Evolutionary conservation across 768 basidiomycete species (phyloP), one percentile per base, ranked within the genome.

Genomic region (Kwoniella bestiolae): DNA sequence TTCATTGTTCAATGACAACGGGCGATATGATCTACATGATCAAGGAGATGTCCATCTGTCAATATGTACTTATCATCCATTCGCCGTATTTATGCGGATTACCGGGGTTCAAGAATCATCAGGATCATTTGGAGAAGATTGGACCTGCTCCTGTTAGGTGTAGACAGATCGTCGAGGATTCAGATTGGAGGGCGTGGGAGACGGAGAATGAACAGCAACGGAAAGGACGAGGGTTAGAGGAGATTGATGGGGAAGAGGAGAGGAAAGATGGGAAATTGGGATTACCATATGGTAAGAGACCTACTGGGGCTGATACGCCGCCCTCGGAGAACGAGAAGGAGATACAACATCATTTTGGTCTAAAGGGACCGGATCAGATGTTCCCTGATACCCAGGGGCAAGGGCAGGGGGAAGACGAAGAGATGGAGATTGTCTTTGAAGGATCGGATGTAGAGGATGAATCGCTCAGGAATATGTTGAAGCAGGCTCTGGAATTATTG

Each of bases 1-100:
- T 93, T 79, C 94, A 97, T 82, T 97, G 94, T 81, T 92, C 92
- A 67, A 92, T 92, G 91, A 90, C 91, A 58, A 92, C 91, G 84
- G 87, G 91, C 45, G 94, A 97, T 83, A 87, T 86, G 35, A 91
- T 97, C 72, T 85, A 91, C 59, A 90, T 94, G 76, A 88, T 97
- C 76, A 94, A 94, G 79, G 94, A 96, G 84, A 86, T 92, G 35
- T 90, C 90, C 79, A 94, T 91, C 41, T 99, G 96, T 82, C 88
- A 90, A 68, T 98, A 99, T 79, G 88, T 96, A 49, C 85, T 98
- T 56, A 90, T 97, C 69, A 88, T 98, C 63, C 91, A 97, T 79
- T 96, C 95, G 0, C 94, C 96, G 34, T 90, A 93, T 60, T 85
- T 99, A 21, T 98, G 96, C 77, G 87, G 89, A 65, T 90, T 95